Evolutionary conservation across 805 yeast species (phyloP).

Genomic region (Pichia nanzhaoensis): DNA sequence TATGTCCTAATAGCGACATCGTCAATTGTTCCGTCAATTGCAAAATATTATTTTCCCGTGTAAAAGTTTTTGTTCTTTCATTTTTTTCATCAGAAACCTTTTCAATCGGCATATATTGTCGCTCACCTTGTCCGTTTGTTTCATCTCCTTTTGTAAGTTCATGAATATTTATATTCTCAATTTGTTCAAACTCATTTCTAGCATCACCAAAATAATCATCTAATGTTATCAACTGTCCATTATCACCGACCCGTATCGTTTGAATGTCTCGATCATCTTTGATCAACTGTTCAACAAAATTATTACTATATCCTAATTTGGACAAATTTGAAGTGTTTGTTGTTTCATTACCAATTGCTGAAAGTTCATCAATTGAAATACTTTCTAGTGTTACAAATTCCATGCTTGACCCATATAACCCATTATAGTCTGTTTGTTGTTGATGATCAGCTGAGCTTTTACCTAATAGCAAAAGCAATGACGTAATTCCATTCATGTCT

Average conservation of each 20-base stretch:
- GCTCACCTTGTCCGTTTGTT: too few species aligned
- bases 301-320: conserved; percentile 24
- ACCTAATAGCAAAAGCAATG: conserved; percentile 24
- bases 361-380: conserved; percentile 19
- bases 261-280: conserved; percentile 29
- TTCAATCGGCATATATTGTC: conserved; percentile 1
- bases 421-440: neutral
- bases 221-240: conserved; percentile 25
- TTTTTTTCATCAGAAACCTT: neutral
- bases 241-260: conserved; percentile 21
- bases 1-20: conserved; percentile 20
- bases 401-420: conserved; percentile 25
- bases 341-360: neutral
- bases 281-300: conserved; percentile 26
- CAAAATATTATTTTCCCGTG: conserved; percentile 8
- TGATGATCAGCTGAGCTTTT: conserved; percentile 6
- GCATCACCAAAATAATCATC: conserved; percentile 26
- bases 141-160: neutral
- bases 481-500: conserved; percentile 42
- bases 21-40: conserved; percentile 25
- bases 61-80: neutral
- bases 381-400: conserved; percentile 29
- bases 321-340: neutral
- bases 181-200: conserved; percentile 12
- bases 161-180: conserved; percentile 3